These are phyloP conservation scores for Mikania micrantha DNA, from an alignment of 129 eudicot species.

Conservation along the genomic window DNA sequence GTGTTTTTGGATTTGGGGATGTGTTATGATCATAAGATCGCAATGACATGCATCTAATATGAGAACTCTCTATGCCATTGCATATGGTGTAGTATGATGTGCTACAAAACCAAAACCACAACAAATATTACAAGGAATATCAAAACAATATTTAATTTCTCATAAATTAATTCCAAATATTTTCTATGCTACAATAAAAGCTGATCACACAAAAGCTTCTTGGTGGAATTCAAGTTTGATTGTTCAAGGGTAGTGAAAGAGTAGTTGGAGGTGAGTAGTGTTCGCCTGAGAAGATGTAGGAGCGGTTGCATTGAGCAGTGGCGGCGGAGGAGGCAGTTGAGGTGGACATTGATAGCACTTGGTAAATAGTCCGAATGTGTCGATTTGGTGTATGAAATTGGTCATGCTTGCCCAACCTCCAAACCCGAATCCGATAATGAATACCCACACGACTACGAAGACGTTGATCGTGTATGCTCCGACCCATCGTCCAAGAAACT, in stretches of 20 bases:
- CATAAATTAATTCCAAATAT: slow-evolving; percentile 28
- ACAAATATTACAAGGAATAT: slow-evolving; percentile 24
- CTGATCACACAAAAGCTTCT: slow-evolving; percentile 22
- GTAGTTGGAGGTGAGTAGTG: slow-evolving; percentile 37
- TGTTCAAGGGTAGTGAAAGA: slow-evolving; percentile 28
- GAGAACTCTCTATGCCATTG: neutral
- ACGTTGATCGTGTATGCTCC: slow-evolving; percentile 69
- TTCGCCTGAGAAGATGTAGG: slow-evolving; percentile 42
- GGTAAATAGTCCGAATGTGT: slow-evolving; percentile 94
- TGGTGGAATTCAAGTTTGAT: slow-evolving; percentile 23
- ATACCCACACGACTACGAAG: slow-evolving; percentile 90
- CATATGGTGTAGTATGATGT: neutral
- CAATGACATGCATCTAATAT: neutral
- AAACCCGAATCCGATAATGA: slow-evolving; percentile 85
- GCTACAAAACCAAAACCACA: slow-evolving; percentile 14
- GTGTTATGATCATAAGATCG: neutral
- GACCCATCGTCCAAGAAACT: slow-evolving; percentile 73
- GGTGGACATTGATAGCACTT: slow-evolving; percentile 97
- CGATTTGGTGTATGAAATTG: slow-evolving; percentile 80
- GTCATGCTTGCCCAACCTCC: slow-evolving; percentile 98
- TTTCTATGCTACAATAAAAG: slow-evolving; percentile 32
- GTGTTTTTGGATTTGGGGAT: neutral
- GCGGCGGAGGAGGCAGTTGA: slow-evolving; percentile 43
- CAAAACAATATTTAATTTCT: slow-evolving; percentile 24
- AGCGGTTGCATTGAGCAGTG: slow-evolving; percentile 46